These are phyloP conservation scores for Capsella bursapastoris DNA, from an alignment of 345 rosid genomes.

Conservation along the genomic window DNA sequence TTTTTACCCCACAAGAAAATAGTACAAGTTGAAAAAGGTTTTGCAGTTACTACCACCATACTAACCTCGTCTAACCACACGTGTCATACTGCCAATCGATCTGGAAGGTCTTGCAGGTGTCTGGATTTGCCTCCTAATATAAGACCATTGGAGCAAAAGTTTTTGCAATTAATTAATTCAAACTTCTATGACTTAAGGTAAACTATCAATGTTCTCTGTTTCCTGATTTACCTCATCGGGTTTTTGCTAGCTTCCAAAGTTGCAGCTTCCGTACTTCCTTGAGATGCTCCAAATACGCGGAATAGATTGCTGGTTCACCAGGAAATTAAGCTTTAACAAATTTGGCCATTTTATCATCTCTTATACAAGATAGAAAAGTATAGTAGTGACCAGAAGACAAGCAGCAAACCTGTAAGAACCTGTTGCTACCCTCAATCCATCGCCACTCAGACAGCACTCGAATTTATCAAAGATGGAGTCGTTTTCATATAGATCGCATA, in stretches of 20 bases:
- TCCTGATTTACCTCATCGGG: slow-evolving; percentile 81
- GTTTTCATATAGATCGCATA: slow-evolving; percentile 96
- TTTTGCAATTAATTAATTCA: slow-evolving; percentile 23
- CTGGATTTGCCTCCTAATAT: slow-evolving; percentile 70
- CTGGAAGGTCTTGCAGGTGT: slow-evolving; percentile 92
- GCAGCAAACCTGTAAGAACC: slow-evolving; percentile 91
- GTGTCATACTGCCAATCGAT: slow-evolving; percentile 88
- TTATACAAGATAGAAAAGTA: slow-evolving; percentile 4
- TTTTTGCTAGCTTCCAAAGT: slow-evolving; percentile 99
- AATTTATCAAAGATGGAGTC: slow-evolving; percentile 99
- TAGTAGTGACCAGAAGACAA: slow-evolving; percentile 31
- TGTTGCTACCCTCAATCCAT: slow-evolving; percentile 91
- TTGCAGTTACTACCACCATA: slow-evolving; percentile 25
- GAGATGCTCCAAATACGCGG: slow-evolving; percentile 85
- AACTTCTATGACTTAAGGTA: neutral
- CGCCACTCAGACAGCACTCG: slow-evolving; percentile 96
- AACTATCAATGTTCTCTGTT: slow-evolving; percentile 13
- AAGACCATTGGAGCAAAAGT: slow-evolving; percentile 7
- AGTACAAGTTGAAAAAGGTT: neutral
- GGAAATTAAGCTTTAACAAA: slow-evolving; percentile 8
- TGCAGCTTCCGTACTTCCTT: slow-evolving; percentile 84
- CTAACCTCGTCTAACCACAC: slow-evolving; percentile 93
- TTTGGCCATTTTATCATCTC: neutral
- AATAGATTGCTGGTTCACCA: slow-evolving; percentile 77
- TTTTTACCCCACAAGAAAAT: slow-evolving; percentile 16